Evolutionary conservation across 805 yeast genomes (phyloP).

Genomic region (Metschnikowia hibisci): DNA sequence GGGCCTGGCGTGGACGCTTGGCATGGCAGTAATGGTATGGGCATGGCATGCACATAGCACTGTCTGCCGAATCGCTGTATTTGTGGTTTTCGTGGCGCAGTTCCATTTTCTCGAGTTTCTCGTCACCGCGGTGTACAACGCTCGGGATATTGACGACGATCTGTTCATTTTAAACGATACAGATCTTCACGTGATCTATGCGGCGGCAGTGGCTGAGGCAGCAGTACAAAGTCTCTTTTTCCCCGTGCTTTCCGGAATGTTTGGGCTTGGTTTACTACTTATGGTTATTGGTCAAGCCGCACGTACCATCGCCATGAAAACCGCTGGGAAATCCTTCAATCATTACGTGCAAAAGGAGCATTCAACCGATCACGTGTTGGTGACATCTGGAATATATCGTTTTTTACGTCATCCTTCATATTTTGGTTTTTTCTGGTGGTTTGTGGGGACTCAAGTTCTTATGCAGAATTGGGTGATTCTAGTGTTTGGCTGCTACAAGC

Average conservation of each 20-base stretch:
- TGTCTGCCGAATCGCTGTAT: constrained; percentile 9
- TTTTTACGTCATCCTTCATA: constrained; percentile 83
- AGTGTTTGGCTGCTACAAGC: constrained; percentile 48
- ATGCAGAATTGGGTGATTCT: constrained; percentile 63
- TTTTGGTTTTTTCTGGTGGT: constrained; percentile 92
- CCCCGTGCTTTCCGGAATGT: neutral
- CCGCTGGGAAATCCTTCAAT: constrained; percentile 82
- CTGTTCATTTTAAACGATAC: constrained; percentile 39
- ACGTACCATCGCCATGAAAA: constrained; percentile 78
- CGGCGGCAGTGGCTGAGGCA: constrained; percentile 14
- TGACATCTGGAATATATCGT: constrained; percentile 70
- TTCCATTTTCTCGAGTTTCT: constrained; percentile 85
- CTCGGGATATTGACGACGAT: constrained; percentile 59
- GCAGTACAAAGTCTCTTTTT: constrained; percentile 2
- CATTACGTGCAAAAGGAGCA: constrained; percentile 65
- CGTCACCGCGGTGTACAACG: constrained; percentile 73
- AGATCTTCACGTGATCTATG: constrained; percentile 26
- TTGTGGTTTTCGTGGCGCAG: constrained; percentile 24
- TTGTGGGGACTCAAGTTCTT: constrained; percentile 74
- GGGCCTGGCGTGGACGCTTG: constrained; percentile 24
- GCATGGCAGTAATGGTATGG: constrained; percentile 2
- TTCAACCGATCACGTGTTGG: constrained; percentile 54
- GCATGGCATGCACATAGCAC: neutral
- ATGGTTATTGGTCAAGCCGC: constrained; percentile 59
- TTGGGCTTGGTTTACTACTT: constrained; percentile 44